Percentiles rank a stretch among this genome's conserved stretches.
phyloP scores from a whole-genome alignment of 176 grass and related monocot genomes.

The Oropetium thomaeum region DNA sequence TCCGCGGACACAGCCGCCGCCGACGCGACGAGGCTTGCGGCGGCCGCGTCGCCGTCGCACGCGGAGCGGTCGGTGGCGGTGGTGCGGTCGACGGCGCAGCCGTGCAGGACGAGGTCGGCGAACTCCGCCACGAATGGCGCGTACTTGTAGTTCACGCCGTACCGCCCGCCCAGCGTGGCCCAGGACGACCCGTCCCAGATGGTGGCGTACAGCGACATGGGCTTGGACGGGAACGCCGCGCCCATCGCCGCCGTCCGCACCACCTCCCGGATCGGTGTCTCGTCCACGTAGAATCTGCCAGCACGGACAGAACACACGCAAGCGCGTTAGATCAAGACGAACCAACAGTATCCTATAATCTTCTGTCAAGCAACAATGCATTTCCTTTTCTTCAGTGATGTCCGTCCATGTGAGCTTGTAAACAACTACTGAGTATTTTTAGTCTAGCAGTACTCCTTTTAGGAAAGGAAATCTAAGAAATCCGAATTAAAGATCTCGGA shows the following conservation, averaged over 20 bases:
- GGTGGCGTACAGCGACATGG: constrained; percentile 89
- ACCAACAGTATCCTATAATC: too few species aligned
- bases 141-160: constrained; percentile 87
- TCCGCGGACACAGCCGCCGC: neutral
- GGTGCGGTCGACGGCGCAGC: constrained; percentile 57
- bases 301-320: fast-evolving
- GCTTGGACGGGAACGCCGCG: constrained; percentile 74
- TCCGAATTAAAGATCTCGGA: constrained; percentile 26
- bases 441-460: constrained; percentile 2
- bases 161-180: constrained; percentile 84
- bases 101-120: constrained; percentile 54
- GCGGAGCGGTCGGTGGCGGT: neutral
- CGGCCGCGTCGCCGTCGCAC: constrained; percentile 11
- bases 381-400: neutral
- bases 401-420: neutral
- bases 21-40: neutral
- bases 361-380: too few species aligned
- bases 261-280: constrained; percentile 75
- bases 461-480: constrained; percentile 43
- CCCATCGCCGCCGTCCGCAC: constrained; percentile 62
- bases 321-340: too few species aligned
- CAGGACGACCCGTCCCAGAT: constrained; percentile 94
- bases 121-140: constrained; percentile 88
- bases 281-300: constrained; percentile 85
- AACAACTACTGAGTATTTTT: neutral